phyloP scores from a whole-genome alignment of 2,329 filamentous ascomycete genomes.

The Fusarium sp. region DNA sequence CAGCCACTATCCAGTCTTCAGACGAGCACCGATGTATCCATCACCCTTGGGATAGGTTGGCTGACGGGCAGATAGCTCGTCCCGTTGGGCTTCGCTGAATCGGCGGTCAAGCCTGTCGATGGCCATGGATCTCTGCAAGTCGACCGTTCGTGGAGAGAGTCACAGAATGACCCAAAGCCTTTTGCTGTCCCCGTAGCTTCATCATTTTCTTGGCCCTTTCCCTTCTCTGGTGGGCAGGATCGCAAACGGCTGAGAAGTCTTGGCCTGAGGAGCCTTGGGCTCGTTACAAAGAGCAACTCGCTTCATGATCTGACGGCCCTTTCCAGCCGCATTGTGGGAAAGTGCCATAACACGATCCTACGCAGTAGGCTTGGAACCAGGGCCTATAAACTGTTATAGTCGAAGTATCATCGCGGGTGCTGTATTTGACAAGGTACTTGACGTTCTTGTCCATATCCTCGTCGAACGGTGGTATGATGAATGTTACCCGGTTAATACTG shows the following conservation, averaged over 20 bases:
- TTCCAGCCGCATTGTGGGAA: background rate
- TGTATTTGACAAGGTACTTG: background rate
- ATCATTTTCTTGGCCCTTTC: background rate
- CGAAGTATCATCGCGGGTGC: background rate
- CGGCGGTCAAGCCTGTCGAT: no score
- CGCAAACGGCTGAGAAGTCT: no score
- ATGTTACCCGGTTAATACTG: background rate
- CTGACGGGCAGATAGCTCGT: no score
- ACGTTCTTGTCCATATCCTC: background rate
- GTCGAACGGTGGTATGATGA: background rate
- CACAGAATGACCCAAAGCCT: background rate
- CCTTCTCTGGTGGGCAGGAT: background rate
- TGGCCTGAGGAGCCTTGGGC: no score
- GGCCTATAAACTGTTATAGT: background rate
- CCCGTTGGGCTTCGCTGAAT: no score
- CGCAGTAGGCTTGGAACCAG: background rate
- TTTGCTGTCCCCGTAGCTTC: no score
- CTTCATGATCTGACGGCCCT: background rate
- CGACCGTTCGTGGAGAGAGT: background rate
- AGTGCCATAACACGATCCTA: background rate
- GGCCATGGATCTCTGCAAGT: no score
- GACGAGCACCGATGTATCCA: no score
- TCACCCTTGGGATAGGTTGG: no score
- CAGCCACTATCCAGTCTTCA: no score
- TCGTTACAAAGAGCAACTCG: no score